These are phyloP conservation scores for Lentinula guzmanii DNA, from an alignment of 768 basidiomycete genomes.

Conservation along the genomic window DNA sequence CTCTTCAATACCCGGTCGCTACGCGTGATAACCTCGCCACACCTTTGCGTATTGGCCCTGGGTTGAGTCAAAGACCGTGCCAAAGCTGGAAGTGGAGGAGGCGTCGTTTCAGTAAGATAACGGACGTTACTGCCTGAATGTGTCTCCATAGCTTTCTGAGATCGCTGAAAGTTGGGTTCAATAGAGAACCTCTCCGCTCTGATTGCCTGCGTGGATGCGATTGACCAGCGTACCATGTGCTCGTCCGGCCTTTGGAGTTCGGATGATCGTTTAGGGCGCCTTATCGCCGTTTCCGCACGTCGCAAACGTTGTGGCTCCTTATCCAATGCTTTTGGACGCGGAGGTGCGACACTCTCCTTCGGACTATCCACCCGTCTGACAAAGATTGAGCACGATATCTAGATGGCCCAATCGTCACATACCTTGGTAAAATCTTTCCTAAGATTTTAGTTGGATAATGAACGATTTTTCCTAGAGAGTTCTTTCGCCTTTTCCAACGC, in stretches of 20 bases:
- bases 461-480: background rate
- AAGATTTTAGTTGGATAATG: background rate
- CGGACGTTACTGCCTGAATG: background rate
- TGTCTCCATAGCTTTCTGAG: background rate
- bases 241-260: background rate
- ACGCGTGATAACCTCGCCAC: background rate
- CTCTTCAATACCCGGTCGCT: background rate
- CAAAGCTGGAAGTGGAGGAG: background rate
- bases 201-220: constrained; percentile 1
- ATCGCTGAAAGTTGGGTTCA: background rate
- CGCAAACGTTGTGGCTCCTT: background rate
- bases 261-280: background rate
- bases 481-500: background rate
- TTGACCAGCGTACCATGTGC: background rate
- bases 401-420: background rate
- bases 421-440: background rate
- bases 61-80: background rate
- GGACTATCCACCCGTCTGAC: background rate
- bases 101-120: background rate
- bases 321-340: background rate
- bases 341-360: background rate
- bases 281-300: constrained; percentile 1
- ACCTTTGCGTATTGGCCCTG: background rate
- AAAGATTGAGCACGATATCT: background rate
- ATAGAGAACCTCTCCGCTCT: background rate